Percentiles rank a stretch among this genome's conserved stretches.
Conservation (phyloP, 1,139 yeast species). For the Blastobotrys ciferrii region DNA sequence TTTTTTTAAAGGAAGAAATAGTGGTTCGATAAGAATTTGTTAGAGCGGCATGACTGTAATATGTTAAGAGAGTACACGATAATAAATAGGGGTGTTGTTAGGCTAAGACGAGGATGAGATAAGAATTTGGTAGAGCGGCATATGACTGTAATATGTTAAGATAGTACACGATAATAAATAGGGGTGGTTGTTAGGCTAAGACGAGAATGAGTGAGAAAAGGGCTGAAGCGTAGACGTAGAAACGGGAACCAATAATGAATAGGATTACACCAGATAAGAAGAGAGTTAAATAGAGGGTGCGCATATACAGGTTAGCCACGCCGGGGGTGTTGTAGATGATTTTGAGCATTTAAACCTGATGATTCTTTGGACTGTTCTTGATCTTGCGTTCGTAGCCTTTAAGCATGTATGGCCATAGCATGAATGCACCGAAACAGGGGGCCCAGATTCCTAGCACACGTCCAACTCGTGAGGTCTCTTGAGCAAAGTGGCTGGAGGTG, state of each 20-base stretch:
- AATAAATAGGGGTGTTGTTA: not conserved
- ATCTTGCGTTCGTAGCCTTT: slow-evolving; percentile 9
- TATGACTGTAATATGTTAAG: not conserved
- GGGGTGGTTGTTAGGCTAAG: not conserved
- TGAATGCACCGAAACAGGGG: slow-evolving; percentile 15
- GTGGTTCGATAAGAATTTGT: not conserved
- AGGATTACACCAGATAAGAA: not conserved
- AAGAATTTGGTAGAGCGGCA: not conserved
- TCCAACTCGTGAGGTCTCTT: slow-evolving; percentile 18
- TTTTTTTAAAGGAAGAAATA: no score
- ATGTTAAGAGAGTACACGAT: not conserved
- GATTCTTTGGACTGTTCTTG: slow-evolving; percentile 12
- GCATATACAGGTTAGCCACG: not conserved
- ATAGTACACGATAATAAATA: not conserved
- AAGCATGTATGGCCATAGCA: slow-evolving; percentile 21
- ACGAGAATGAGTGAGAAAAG: slow-evolving; percentile 9
- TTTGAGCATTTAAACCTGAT: slow-evolving; percentile 13
- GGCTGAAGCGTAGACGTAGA: slow-evolving; percentile 1
- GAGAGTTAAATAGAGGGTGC: not conserved
- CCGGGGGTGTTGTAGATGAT: no score
- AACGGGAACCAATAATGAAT: not conserved
- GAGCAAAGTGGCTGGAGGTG: slow-evolving; percentile 7
- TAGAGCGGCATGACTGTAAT: not conserved
- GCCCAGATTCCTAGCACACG: slow-evolving; percentile 22
- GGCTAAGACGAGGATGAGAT: slow-evolving; percentile 6